phyloP scores from a whole-genome alignment of 305 asterid genomes.

The Solanum hybrid region DNA sequence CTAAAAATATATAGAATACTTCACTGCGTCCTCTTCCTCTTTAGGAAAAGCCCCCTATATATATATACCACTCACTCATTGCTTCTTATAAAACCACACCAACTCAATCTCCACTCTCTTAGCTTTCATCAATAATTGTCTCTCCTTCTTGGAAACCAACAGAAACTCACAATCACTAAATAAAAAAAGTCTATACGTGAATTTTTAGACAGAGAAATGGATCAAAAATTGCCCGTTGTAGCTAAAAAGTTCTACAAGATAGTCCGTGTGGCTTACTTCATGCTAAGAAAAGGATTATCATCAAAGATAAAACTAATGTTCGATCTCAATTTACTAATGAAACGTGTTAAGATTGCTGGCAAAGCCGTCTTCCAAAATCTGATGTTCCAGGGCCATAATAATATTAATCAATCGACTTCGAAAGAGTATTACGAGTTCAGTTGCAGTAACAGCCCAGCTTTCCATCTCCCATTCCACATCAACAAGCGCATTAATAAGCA shows the following conservation, averaged over 20 bases:
- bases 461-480: constrained; percentile 36
- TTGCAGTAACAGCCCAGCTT: constrained; percentile 47
- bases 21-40: background rate
- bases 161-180: background rate
- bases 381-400: constrained; percentile 20
- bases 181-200: background rate
- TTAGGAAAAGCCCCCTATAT: background rate
- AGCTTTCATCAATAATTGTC: background rate
- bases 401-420: background rate
- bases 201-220: constrained; percentile 17
- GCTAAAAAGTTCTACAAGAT: constrained; percentile 31
- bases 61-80: background rate
- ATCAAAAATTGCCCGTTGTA: constrained; percentile 21
- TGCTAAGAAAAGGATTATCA: constrained; percentile 29
- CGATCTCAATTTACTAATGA: constrained; percentile 28
- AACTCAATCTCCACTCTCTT: background rate
- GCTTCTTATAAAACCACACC: background rate
- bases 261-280: constrained; percentile 22
- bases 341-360: constrained; percentile 29
- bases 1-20: background rate
- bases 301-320: constrained; percentile 22
- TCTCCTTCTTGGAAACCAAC: background rate
- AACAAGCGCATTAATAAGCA: constrained; percentile 19
- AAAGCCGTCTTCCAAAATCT: constrained; percentile 27
- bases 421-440: constrained; percentile 63